Evolutionary conservation across 2,329 filamentous ascomycete species (phyloP), one percentile per base, ranked within the genome.

Genomic region (Botryotinia globosa): DNA sequence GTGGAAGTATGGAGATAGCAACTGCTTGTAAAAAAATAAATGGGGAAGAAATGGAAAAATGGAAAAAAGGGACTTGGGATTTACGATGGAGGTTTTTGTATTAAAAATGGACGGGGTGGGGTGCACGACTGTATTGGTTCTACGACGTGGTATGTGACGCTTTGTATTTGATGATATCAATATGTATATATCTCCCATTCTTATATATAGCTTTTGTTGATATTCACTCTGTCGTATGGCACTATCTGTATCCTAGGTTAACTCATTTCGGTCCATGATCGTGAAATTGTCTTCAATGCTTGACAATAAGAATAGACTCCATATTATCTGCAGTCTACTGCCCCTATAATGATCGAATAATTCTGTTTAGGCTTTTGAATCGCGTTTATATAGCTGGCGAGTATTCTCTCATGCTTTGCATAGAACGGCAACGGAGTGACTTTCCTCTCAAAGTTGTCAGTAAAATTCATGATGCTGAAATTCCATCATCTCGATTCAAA

Each of bases 1-100:
- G 76, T 68, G 76, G 74, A 48, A 76, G 74, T 72, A 54, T 77
- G 56, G 76, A 76, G 7, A 77, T 77, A 56, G 64, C 74, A 5
- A 74, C 74, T 14, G 75, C 76, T 34, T 77, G 75, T 75, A 74
- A 77, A 16, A 16, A 67, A 67, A 48, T n/a, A 66, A 37, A 29
- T 66, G 25, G 54, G 39, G 29, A 39, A 20, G 22, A 66, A 25
- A 51, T 6, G 22, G 6, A 5, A 51, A 66, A 18, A 12, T 12
- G 14, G 32, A 5, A 51, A 66, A 18, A 20, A 12, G 14, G 32
- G 9, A 18, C 8, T 12, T 20, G 32, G 14, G 18, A 9, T 39
- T 54, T 25, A 29, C 51, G 45, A 66, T 29, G 18, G 29, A 34
- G 32, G 54, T 66, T 9, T 51, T 2, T 51, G 22, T 66, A 37